phyloP scores from a whole-genome alignment of 257 asterid species.

The Nicotiana attenuata region DNA sequence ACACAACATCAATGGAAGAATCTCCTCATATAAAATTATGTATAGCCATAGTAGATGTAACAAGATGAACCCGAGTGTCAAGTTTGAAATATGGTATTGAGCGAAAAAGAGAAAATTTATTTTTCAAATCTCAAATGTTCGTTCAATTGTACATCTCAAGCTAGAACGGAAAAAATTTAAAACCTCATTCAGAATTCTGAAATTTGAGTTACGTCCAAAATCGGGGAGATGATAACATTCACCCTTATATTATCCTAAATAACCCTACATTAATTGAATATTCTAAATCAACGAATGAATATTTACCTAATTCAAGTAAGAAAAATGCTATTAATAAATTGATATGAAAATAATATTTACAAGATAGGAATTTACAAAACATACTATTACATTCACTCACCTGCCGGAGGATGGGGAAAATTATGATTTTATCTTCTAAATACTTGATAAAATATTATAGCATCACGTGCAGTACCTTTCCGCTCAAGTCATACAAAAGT shows the following conservation, averaged over 20 bases:
- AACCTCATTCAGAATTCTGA: neutral
- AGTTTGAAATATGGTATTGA: neutral
- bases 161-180: neutral
- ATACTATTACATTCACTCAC: neutral
- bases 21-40: neutral
- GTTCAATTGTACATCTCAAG: neutral
- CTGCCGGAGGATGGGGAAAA: neutral
- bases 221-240: neutral
- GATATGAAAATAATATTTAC: too few species aligned
- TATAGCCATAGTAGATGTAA: too few species aligned
- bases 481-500: too few species aligned
- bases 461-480: too few species aligned
- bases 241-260: neutral
- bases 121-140: neutral
- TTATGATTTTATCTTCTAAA: too few species aligned
- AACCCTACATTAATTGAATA: too few species aligned
- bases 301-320: neutral
- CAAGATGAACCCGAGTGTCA: neutral
- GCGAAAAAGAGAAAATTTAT: too few species aligned
- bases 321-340: too few species aligned
- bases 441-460: too few species aligned
- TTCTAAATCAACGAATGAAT: neutral
- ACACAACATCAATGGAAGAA: neutral
- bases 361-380: too few species aligned
- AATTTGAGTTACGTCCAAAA: neutral